Conservation (phyloP, 2,329 filamentous ascomycete genomes). For the Monilinia aucupariae region DNA sequence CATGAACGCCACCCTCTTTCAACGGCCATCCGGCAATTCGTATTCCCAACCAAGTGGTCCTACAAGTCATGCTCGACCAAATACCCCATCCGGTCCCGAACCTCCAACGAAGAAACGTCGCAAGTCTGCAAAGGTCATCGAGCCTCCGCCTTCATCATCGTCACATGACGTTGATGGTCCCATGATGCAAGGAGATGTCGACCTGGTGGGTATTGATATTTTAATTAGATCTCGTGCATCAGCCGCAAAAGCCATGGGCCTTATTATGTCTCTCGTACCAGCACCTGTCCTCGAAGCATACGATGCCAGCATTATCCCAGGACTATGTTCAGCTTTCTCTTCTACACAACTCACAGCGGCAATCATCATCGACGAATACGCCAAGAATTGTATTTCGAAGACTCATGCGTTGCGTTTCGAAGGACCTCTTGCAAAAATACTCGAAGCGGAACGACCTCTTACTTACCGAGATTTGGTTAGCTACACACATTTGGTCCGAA, state of each 20-base stretch:
- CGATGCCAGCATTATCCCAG: slow-evolving; percentile 58
- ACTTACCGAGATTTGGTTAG: slow-evolving; percentile 88
- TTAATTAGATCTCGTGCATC: slow-evolving; percentile 86
- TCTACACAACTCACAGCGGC: slow-evolving; percentile 81
- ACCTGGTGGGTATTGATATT: slow-evolving; percentile 83
- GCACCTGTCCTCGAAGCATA: slow-evolving; percentile 55
- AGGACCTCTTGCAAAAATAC: slow-evolving; percentile 63
- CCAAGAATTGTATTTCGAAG: slow-evolving; percentile 50
- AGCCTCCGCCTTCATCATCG: slow-evolving; percentile 55
- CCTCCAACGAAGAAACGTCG: slow-evolving; percentile 69
- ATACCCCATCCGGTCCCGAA: slow-evolving; percentile 41
- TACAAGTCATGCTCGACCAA: slow-evolving; percentile 38
- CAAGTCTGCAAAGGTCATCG: slow-evolving; percentile 78
- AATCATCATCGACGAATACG: slow-evolving; percentile 84
- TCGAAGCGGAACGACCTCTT: slow-evolving; percentile 73
- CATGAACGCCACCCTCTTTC: slow-evolving; percentile 84
- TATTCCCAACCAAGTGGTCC: slow-evolving; percentile 56
- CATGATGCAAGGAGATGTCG: slow-evolving; percentile 95
- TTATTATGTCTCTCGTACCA: slow-evolving; percentile 76
- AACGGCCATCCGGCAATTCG: slow-evolving; percentile 84
- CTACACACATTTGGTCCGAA: slow-evolving; percentile 81
- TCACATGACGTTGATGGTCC: slow-evolving; percentile 95
- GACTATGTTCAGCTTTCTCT: slow-evolving; percentile 67
- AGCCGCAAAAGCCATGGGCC: slow-evolving; percentile 78
- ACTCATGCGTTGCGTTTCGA: slow-evolving; percentile 54